Evolutionary conservation across 495 filamentous ascomycete species (phyloP), one percentile per base, ranked within the genome.

Genomic region (Penicillium canariense): DNA sequence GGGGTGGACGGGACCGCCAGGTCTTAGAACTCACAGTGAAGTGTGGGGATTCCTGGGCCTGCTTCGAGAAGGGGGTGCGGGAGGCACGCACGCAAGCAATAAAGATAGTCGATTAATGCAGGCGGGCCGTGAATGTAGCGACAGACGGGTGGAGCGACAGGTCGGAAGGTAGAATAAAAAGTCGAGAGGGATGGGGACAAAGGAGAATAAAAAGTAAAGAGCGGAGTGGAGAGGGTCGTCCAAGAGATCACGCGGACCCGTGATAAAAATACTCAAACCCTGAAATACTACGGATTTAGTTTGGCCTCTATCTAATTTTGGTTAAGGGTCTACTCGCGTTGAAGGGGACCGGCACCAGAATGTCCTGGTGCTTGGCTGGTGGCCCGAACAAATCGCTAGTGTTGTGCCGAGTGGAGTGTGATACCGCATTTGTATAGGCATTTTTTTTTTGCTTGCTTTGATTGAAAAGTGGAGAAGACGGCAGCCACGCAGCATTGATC

Each of bases 11-110:
- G 26, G 27, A 35, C 31, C 22, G 22, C 40, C 26, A 50, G 46
- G 60, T 47, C 38, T 48, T 53, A 28, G 43, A 48, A 58, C 61
- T 31, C 49, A 64, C 61, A 3, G 36, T 11, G 20, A 15, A 49
- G 26, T 5, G 34, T 17, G 14, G 43, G 26, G 39, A 52, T 49
- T 36, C 51, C 48, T 58, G 23, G 38, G 36, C 28, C 38, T 46
- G 25, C 17, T 34, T 53, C 56, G 22, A 47, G 35, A 56, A 57
- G 14, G 53, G 36, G 31, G 3, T 5, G 35, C 36, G 44, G 10
- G 23, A 34, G 38, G 38, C 38, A 25, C 22, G 3, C 11, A 40
- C 20, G n/a, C 18, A 18, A 18, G 17, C 36, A 39, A 18, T 7
- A 10, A 10, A 34, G 26, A 22, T 9, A 11, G 30, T 17, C 35